A percentile compares a stretch with the other conserved stretches of the same genome.
Conservation (phyloP, 2,329 filamentous ascomycete species). For the Nothopassalora personata region DNA sequence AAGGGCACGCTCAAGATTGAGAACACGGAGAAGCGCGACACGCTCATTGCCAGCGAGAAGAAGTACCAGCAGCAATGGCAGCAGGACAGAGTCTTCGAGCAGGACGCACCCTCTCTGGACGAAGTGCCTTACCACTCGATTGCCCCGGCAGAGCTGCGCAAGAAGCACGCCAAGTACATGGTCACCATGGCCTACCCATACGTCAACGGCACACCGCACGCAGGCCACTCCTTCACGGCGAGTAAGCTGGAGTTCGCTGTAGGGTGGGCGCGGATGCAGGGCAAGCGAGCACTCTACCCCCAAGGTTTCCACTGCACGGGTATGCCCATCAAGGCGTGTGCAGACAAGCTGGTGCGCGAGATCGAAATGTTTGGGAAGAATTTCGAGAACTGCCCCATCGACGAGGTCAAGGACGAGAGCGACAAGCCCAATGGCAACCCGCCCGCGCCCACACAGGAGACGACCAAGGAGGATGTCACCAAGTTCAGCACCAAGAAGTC, state of each 20-base stretch:
- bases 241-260: constrained; percentile 90
- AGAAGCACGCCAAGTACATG: constrained; percentile 86
- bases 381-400: constrained; percentile 71
- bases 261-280: constrained; percentile 83
- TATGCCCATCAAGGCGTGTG: constrained; percentile 96
- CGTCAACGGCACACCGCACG: constrained; percentile 79
- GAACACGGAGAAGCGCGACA: constrained; percentile 81
- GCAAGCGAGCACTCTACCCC: constrained; percentile 80
- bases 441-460: constrained; percentile 56
- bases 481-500: constrained; percentile 92
- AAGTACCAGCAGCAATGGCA: constrained; percentile 87
- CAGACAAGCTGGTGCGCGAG: constrained; percentile 89
- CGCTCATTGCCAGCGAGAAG: constrained; percentile 77
- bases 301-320: constrained; percentile 95
- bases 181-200: constrained; percentile 73
- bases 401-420: constrained; percentile 44
- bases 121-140: constrained; percentile 74
- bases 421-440: constrained; percentile 35
- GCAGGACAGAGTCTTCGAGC: constrained; percentile 71
- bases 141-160: constrained; percentile 66
- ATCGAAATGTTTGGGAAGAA: constrained; percentile 81
- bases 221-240: constrained; percentile 86
- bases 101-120: constrained; percentile 71
- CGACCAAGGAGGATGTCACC: constrained; percentile 71
- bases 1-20: constrained; percentile 62